These are phyloP conservation scores for Chlorophyllum brunneum DNA, from an alignment of 768 basidiomycete genomes.

Conservation along the genomic window DNA sequence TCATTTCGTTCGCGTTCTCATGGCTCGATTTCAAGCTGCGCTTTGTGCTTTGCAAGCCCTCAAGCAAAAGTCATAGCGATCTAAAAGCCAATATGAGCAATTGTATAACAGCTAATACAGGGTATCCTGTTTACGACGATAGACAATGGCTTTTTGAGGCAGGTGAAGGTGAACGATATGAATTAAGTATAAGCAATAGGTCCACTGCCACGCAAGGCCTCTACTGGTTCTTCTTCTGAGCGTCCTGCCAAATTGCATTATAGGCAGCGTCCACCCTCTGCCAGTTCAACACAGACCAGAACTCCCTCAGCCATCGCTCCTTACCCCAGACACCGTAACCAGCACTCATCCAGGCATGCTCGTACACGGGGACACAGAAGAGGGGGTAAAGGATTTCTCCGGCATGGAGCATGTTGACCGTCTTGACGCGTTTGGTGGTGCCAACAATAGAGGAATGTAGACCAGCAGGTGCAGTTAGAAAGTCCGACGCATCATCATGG, in stretches of 20 bases:
- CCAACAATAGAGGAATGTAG: constrained; percentile 9
- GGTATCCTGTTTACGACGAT: neutral
- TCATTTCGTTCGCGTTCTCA: constrained; percentile 11
- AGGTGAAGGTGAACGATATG: too few relatives aligned
- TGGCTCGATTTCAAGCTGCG: constrained; percentile 52
- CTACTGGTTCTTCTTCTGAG: neutral
- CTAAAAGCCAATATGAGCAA: constrained; percentile 11
- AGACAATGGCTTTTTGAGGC: too few relatives aligned
- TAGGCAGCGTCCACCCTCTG: constrained; percentile 45
- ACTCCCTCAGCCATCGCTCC: constrained; percentile 77
- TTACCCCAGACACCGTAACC: constrained; percentile 91
- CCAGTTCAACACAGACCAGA: constrained; percentile 87
- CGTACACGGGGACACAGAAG: constrained; percentile 75
- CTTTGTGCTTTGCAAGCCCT: constrained; percentile 81
- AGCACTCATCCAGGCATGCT: constrained; percentile 83
- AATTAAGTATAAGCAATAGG: too few relatives aligned
- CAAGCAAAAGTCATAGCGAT: constrained; percentile 39
- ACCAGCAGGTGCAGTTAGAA: constrained; percentile 2
- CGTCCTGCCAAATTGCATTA: neutral
- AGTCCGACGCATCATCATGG: constrained; percentile 17
- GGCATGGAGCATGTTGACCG: constrained; percentile 25
- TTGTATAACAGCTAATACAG: constrained; percentile 2
- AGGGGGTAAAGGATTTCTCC: constrained; percentile 67
- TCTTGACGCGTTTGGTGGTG: constrained; percentile 15
- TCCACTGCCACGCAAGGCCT: too few relatives aligned